Evolutionary conservation across 1,284 basidiomycete genomes (phyloP).

Genomic region (Cryptococcus wingfieldii): DNA sequence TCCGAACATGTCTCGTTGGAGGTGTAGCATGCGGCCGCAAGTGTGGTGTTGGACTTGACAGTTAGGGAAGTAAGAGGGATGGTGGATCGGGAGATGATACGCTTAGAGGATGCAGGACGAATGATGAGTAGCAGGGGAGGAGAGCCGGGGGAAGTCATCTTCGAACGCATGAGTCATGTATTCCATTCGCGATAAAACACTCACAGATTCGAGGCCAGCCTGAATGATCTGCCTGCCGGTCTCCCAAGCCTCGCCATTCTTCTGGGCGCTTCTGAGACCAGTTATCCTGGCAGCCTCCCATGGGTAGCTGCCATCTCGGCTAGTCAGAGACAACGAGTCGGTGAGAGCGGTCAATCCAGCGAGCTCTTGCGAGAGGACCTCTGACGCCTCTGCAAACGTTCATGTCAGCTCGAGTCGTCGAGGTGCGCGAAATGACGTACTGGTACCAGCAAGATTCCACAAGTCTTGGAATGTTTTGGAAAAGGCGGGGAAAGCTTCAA

Average conservation of each 20-base stretch:
- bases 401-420: neutral
- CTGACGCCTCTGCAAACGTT: constrained; percentile 31
- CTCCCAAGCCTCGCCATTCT: constrained; percentile 34
- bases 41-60: constrained; percentile 8
- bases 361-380: constrained; percentile 40
- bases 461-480: constrained; percentile 36
- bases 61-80: constrained; percentile 2
- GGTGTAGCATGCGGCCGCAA: constrained; percentile 28
- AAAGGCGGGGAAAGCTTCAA: constrained; percentile 27
- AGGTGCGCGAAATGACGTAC: constrained; percentile 17
- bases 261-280: constrained; percentile 27
- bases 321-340: constrained; percentile 36
- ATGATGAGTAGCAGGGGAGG: constrained; percentile 45
- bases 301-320: constrained; percentile 19
- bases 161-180: neutral
- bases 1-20: constrained; percentile 35
- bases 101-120: constrained; percentile 9
- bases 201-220: constrained; percentile 41
- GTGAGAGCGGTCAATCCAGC: constrained; percentile 40
- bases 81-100: constrained; percentile 9
- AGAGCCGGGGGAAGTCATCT: constrained; percentile 42
- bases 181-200: constrained; percentile 2
- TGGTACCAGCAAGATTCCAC: constrained; percentile 38
- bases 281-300: constrained; percentile 45
- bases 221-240: constrained; percentile 36